Evolutionary conservation across 805 yeast species (phyloP).

Genomic region (Allodekkera sacchari): DNA sequence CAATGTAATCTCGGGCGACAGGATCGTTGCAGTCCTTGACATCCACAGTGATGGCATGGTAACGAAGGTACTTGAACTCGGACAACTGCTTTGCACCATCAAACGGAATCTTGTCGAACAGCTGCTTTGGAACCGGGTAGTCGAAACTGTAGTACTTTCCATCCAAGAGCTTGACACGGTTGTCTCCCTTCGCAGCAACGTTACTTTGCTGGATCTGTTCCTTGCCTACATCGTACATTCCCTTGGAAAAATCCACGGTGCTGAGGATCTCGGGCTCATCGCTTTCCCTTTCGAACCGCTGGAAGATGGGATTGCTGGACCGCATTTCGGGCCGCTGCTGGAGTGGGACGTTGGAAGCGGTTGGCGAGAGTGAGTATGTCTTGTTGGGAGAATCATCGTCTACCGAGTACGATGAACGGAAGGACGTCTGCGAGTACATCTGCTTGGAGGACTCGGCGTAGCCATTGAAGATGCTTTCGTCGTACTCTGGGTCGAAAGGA

Average conservation of each 20-base stretch:
- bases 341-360: too few relatives aligned
- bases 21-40: constrained; percentile 67
- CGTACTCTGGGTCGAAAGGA: too few relatives aligned
- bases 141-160: constrained; percentile 74
- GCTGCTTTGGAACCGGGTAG: constrained; percentile 69
- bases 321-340: background rate
- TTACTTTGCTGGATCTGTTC: constrained; percentile 10
- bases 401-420: too few relatives aligned
- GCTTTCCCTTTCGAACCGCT: constrained; percentile 18
- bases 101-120: constrained; percentile 41
- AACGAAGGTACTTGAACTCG: constrained; percentile 74
- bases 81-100: constrained; percentile 27
- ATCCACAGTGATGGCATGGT: constrained; percentile 90
- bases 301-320: constrained; percentile 10
- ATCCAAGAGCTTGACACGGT: constrained; percentile 41
- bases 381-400: too few relatives aligned
- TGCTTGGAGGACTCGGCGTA: too few relatives aligned
- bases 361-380: too few relatives aligned
- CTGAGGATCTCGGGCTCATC: constrained; percentile 22
- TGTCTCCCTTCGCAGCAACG: constrained; percentile 20
- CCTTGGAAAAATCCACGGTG: constrained; percentile 8
- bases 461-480: too few relatives aligned
- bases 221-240: constrained; percentile 5
- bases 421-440: too few relatives aligned
- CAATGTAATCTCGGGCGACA: constrained; percentile 26